Evolutionary conservation across 176 grass and related monocot species (phyloP).

Genomic region (Oropetium thomaeum): DNA sequence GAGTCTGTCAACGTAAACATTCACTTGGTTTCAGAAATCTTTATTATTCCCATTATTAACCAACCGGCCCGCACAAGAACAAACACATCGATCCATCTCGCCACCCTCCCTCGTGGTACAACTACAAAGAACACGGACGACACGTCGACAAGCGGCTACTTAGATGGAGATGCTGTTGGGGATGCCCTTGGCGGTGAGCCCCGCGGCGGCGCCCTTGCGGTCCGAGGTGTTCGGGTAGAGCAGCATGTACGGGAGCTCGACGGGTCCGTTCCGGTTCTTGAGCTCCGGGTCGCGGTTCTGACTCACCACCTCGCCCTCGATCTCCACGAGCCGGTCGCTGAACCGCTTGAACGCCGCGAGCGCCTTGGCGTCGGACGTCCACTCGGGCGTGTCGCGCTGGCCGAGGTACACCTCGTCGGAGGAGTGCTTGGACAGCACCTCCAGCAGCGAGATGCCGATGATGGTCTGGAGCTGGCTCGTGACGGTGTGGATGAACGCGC

Average conservation of each 20-base stretch:
- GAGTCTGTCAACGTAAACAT: no score
- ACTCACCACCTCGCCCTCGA: slow-evolving; percentile 46
- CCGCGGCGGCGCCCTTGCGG: slow-evolving; percentile 18
- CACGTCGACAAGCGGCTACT: neutral
- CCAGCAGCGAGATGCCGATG: slow-evolving; percentile 65
- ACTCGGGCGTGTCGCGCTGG: slow-evolving; percentile 61
- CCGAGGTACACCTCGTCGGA: slow-evolving; percentile 80
- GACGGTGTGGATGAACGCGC: slow-evolving; percentile 63
- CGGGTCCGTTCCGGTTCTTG: slow-evolving; percentile 56
- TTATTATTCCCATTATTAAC: no score
- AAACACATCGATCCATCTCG: neutral
- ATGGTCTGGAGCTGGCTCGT: slow-evolving; percentile 85
- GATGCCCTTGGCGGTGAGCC: slow-evolving; percentile 60
- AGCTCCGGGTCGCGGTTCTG: slow-evolving; percentile 39
- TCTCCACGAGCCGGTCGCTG: slow-evolving; percentile 38
- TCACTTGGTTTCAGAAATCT: no score
- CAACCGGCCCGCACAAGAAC: no score
- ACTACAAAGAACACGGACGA: neutral
- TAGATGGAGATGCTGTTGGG: slow-evolving; percentile 86
- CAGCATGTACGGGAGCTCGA: slow-evolving; percentile 64
- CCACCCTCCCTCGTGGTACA: no score
- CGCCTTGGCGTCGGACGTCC: slow-evolving; percentile 54
- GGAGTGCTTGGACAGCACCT: slow-evolving; percentile 73
- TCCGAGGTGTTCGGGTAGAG: slow-evolving; percentile 83
- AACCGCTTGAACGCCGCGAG: slow-evolving; percentile 50